Evolutionary conservation across 2,329 filamentous ascomycete species (phyloP).

Genomic region (Lecanosticta acicola): DNA sequence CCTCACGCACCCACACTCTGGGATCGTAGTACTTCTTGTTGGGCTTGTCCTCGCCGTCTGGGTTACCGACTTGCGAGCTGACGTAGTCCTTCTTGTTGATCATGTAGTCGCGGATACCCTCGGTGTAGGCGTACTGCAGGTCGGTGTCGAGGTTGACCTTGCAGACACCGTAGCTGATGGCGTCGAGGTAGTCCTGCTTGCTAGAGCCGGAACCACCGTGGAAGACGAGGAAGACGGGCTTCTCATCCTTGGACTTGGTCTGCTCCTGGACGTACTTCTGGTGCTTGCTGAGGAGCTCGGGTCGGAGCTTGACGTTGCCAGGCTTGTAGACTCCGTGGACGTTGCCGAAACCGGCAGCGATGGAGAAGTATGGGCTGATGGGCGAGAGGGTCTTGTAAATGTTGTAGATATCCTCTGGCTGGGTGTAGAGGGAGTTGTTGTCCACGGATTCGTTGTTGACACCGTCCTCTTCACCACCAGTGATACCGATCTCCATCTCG

Average conservation of each 20-base stretch:
- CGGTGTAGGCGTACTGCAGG: constrained; percentile 89
- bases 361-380: constrained; percentile 95
- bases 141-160: constrained; percentile 99
- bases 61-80: constrained; percentile 81
- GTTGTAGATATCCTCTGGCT: constrained; percentile 90
- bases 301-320: constrained; percentile 93
- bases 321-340: constrained; percentile 99
- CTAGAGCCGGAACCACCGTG: constrained; percentile 91
- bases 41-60: constrained; percentile 91
- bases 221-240: constrained; percentile 99
- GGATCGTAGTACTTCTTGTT: constrained; percentile 89
- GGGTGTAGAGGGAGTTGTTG: constrained; percentile 95
- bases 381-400: constrained; percentile 81
- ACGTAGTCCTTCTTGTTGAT: constrained; percentile 94
- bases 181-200: constrained; percentile 84
- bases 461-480: constrained; percentile 94
- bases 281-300: constrained; percentile 94
- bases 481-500: constrained; percentile 97
- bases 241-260: constrained; percentile 63
- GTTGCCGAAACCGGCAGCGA: constrained; percentile 96
- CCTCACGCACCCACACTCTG: constrained; percentile 91
- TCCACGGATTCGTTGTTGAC: constrained; percentile 98
- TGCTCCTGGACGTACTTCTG: constrained; percentile 84
- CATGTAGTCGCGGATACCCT: constrained; percentile 91
- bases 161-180: constrained; percentile 89